Base-by-base conservation (phyloP, 495 filamentous ascomycete genomes). In the Sordaria brevicollis region DNA sequence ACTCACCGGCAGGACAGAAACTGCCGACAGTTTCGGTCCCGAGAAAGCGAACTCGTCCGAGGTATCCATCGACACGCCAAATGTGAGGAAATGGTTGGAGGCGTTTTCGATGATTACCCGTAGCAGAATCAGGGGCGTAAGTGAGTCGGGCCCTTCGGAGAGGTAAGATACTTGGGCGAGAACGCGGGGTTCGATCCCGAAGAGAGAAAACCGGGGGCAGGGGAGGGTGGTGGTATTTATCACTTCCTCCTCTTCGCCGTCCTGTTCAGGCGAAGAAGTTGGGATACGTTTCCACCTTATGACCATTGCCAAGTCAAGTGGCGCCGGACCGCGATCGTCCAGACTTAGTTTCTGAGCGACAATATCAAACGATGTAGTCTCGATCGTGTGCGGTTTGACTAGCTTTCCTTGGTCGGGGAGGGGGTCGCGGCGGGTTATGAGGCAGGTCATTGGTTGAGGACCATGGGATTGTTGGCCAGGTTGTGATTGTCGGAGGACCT, bases 21-120 rank as follows among this genome's bases (percentile, higher is more conserved):
- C 68, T 3, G 88, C 88, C 6, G 87, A 88, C 65, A 89, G 85
- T 81, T 97, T 98, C 5, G 92, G 84, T 0, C 95, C 95, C 34
- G 91, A 93, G 77, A 99, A 97, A 7, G 93, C 95, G 78, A 99
- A 99, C 15, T 91, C 87, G 70, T 96, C 93, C 74, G 86, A 92
- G 1, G 93, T 89, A 72, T 99, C 96, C 93, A 99, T 97, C 10
- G 87, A 86, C 35, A 97, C 76, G 25, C 89, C 92, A 79, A 99
- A 98, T 0, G 93, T 96, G 21, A 99, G 86, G 78, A 95, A 94
- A 75, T 98, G 94, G 75, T 88, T 90, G 3, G 96, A 97, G 4
- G 95, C 91, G 76, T 99, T 99, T 77, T 99, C 95, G 71, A 98
- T 86, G 7, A 88, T 91, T 73, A 96, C 91, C 29, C 79, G 76